phyloP scores from a whole-genome alignment of 345 rosid genomes.

The Citrus australasica region DNA sequence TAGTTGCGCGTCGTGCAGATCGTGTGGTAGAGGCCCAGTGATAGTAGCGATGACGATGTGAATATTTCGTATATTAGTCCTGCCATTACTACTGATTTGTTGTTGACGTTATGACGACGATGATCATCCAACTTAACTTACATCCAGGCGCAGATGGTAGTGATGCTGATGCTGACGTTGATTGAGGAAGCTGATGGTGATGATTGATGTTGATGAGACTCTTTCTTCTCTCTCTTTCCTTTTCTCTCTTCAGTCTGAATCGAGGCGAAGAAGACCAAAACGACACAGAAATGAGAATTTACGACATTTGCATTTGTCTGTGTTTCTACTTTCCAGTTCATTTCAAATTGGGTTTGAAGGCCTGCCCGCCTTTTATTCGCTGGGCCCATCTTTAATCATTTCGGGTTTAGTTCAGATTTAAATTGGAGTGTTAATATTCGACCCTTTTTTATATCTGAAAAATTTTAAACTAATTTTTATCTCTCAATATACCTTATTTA shows the following conservation, averaged over 20 bases:
- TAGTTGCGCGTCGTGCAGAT: slow-evolving; percentile 56
- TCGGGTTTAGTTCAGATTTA: too few relatives aligned
- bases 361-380: not conserved
- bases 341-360: not conserved
- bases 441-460: too few relatives aligned
- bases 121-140: too few relatives aligned
- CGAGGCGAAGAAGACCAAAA: not conserved
- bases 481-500: too few relatives aligned
- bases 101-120: too few relatives aligned
- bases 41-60: slow-evolving; percentile 55
- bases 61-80: slow-evolving; percentile 57
- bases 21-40: slow-evolving; percentile 72
- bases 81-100: slow-evolving; percentile 35
- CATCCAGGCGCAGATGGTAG: not conserved
- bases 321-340: too few relatives aligned
- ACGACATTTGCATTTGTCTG: too few relatives aligned
- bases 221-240: too few relatives aligned
- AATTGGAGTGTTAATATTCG: too few relatives aligned
- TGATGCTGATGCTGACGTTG: not conserved
- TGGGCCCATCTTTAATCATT: not conserved
- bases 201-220: not conserved
- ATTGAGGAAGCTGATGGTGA: not conserved
- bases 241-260: not conserved
- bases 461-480: too few relatives aligned
- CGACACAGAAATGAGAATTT: too few relatives aligned